Evolutionary conservation across 169 alveolate species (phyloP), one percentile per base, ranked within the genome.

Genomic region (Plasmodium billcollinsi): DNA sequence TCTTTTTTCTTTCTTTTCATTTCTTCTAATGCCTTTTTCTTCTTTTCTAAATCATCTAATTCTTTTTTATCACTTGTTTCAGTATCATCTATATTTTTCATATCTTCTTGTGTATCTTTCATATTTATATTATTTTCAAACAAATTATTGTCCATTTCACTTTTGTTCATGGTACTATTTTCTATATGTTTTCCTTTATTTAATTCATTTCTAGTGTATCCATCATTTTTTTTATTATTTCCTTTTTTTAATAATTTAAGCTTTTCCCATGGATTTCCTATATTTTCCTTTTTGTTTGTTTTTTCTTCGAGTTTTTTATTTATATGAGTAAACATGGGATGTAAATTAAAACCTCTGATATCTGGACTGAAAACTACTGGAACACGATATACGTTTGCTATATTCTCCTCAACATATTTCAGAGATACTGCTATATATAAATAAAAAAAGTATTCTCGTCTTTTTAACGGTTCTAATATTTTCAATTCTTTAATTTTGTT

Each of bases 381-480:
- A 14, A 67, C 14, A 15, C 47, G 12, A 61, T 86, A 86, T 11
- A 71, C 75, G 39, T 62, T 58, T 72, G 92, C 88, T 18, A 67
- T 20, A 7, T 47, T 47, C 43, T 86, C 92, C 62, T 47, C 58
- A 21, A 49, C 73, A 73, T 71, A 86, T 20, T 52, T 86, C 76
- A 86, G 61, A 2, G 92, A 70, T 52, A 86, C 63, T 15, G 78
- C 59, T 43, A 86, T 49, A 50, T 70, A 71, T 61, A 86, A 67
- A 65, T 86, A 86, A 86, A 86, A 86, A 73, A 86, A 86, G 0
- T 71, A 4, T 61, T 86, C 92, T 66, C 92, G 61, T 74, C 92
- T 71, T 86, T 86, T 72, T 72, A 71, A 15, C 29, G 92, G 88
- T 24, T 86, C 76, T 54, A 86, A 54, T 18, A 86, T 86, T 9